These are phyloP conservation scores for Metschnikowia koreensis DNA, from an alignment of 805 yeast genomes.

Conservation along the genomic window DNA sequence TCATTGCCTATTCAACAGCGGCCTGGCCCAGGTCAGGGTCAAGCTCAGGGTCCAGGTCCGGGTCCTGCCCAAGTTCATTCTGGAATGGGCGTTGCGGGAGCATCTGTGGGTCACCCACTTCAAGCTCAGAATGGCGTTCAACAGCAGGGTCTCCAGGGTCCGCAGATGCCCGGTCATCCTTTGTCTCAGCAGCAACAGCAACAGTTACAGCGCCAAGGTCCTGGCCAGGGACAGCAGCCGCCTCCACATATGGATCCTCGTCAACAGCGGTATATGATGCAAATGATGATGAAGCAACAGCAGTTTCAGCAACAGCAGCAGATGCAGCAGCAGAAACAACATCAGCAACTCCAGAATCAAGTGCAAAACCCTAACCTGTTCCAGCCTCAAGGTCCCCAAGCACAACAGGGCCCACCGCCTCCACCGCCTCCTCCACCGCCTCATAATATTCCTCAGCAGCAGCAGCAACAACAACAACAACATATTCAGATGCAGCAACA, in stretches of 20 bases:
- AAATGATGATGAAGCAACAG: constrained; percentile 27
- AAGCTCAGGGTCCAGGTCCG: background rate
- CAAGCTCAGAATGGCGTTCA: background rate
- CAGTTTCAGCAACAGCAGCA: constrained; percentile 17
- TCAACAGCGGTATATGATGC: constrained; percentile 25
- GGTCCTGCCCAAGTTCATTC: background rate
- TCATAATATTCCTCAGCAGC: background rate
- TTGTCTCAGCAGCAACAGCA: background rate
- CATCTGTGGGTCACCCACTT: background rate
- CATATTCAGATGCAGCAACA: constrained; percentile 1
- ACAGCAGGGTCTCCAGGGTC: background rate
- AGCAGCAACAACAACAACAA: constrained; percentile 3
- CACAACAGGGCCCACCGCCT: constrained; percentile 7
- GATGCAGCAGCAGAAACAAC: constrained; percentile 18
- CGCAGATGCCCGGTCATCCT: background rate
- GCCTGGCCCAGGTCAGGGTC: background rate
- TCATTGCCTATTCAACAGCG: background rate
- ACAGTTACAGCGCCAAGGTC: no score
- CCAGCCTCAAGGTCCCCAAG: constrained; percentile 16
- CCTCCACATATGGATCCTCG: constrained; percentile 12
- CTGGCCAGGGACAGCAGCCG: constrained; percentile 1
- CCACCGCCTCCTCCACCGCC: background rate
- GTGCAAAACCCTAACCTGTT: constrained; percentile 16
- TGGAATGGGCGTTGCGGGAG: constrained; percentile 18
- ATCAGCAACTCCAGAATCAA: constrained; percentile 24